Base-by-base conservation (phyloP, 257 asterid genomes). In the Ophiorrhiza pumila region DNA sequence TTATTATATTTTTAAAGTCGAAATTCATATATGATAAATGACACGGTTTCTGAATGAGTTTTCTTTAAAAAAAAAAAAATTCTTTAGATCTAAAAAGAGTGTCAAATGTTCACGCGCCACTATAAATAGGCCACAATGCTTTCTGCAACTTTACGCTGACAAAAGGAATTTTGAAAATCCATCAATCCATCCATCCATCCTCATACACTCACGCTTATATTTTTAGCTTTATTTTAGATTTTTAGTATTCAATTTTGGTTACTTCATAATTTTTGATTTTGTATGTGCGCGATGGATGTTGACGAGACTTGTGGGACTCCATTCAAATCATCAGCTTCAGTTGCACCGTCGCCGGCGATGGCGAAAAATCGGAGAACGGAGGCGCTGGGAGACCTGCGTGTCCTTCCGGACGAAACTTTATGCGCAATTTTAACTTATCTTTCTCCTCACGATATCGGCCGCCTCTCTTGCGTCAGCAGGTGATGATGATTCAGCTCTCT, bases 391-490 rank as follows among this genome's bases (percentile, higher is more conserved):
- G 80, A 86, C 75, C 84, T 92, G 29, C 77, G 86, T 43, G 72
- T 84, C 72, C 82, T 95, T 78, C 98, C 97, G 13, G 99, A 95
- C 60, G 98, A 95, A 75, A 81, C 79, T 65, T 58, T 95, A 11
- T 90, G 90, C 68, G 37, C 70, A 15, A 84, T 90, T 7, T 42
- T 89, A 57, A 75, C 86, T 31, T 74, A 37, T 45, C 96, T 95
- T 78, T 34, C 90, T 78, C 96, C 96, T 72, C 86, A 76, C 47
- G 97, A 95, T 70, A 84, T 95, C 14, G 92, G 87, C 75, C 96
- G 96, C 77, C 88, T 89, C 75, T 83, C 99, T 65, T 95, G 97
- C 82, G 96, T 85, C 53, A 92, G 99, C 96, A 95, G 99, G 98
- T 89, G 37, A 57, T 8, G 99, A 97, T 89, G 37, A 57, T 8